A percentile compares a stretch with the other conserved stretches of the same genome.
Conservation (phyloP, 352 stramenopile species). For the Phytophthora pseudosyringae region DNA sequence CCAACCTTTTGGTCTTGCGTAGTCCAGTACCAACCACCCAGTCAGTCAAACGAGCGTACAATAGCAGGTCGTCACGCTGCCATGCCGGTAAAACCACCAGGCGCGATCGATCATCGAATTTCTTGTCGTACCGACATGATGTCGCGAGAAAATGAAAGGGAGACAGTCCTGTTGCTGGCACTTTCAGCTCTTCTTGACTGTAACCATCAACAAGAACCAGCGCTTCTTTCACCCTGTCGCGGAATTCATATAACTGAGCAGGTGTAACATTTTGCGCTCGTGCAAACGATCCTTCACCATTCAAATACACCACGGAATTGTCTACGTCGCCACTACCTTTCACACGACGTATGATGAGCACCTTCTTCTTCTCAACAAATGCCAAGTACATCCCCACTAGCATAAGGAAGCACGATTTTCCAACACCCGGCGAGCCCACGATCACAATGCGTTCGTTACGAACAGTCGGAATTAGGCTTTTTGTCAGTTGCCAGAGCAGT, state of each 20-base stretch:
- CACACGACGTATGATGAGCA: conserved; percentile 33
- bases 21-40: conserved; percentile 27
- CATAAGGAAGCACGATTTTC: conserved; percentile 35
- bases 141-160: conserved; percentile 25
- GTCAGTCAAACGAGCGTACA: conserved; percentile 25
- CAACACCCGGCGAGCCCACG: conserved; percentile 28
- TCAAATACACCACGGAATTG: conserved; percentile 26
- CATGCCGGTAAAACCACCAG: conserved; percentile 35
- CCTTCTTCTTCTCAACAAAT: conserved; percentile 18
- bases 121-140: conserved; percentile 32
- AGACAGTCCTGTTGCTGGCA: not conserved
- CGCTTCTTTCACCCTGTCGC: not conserved
- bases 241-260: conserved; percentile 4
- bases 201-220: conserved; percentile 30
- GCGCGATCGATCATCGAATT: conserved; percentile 21
- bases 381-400: conserved; percentile 26
- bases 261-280: conserved; percentile 6
- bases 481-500: conserved; percentile 18
- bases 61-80: conserved; percentile 19
- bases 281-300: conserved; percentile 17
- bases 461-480: conserved; percentile 4
- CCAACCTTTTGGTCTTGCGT: conserved; percentile 3
- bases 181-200: conserved; percentile 6
- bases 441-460: conserved; percentile 19
- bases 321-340: not conserved